Evolutionary conservation across 2,329 filamentous ascomycete species (phyloP).

Genomic region (Monosporascus sp.): DNA sequence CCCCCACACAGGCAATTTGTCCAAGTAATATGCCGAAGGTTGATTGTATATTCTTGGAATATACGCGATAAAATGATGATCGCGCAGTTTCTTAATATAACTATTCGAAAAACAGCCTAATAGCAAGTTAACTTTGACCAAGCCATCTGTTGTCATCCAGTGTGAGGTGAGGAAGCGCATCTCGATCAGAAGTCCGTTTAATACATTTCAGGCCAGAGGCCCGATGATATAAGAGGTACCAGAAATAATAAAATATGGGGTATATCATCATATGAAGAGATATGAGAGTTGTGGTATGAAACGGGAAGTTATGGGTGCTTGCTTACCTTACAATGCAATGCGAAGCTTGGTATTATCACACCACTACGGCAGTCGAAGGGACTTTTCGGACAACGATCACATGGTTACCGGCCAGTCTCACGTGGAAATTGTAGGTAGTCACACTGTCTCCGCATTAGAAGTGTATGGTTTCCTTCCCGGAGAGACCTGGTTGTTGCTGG

Average conservation of each 20-base stretch:
- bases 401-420: too few relatives aligned
- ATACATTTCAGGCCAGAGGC: constrained; percentile 66
- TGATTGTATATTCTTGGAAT: too few relatives aligned
- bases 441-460: too few relatives aligned
- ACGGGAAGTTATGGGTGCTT: constrained; percentile 8
- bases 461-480: too few relatives aligned
- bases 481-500: not conserved
- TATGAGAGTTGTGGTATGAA: constrained; percentile 9
- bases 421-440: too few relatives aligned
- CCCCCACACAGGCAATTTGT: too few relatives aligned
- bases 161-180: constrained; percentile 1
- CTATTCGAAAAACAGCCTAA: not conserved
- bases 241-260: constrained; percentile 64
- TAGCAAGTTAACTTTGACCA: not conserved
- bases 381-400: too few relatives aligned
- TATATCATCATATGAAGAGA: constrained; percentile 64
- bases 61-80: too few relatives aligned
- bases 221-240: constrained; percentile 96
- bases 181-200: constrained; percentile 75
- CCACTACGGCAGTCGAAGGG: not conserved
- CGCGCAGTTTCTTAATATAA: not conserved
- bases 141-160: not conserved
- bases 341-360: not conserved
- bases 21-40: too few relatives aligned
- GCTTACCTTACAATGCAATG: constrained; percentile 28